Evolutionary conservation across 2,329 filamentous ascomycete species (phyloP), one percentile per base, ranked within the genome.

Genomic region (Colletotrichum agaves): DNA sequence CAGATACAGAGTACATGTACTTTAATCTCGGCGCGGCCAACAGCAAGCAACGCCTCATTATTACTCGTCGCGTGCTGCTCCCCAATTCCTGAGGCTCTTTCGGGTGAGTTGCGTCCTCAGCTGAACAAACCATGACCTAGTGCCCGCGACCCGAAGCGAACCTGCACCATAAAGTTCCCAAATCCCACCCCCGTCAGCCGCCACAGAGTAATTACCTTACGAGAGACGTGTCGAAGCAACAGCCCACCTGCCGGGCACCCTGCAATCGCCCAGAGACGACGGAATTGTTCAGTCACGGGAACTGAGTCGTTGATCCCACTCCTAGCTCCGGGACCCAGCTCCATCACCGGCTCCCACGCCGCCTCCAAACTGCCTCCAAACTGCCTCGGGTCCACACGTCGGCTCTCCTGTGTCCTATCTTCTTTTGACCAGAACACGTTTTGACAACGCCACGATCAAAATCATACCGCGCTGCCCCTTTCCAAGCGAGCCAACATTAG

Each of bases 261-360:
- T n/a, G 23, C 23, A 27, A 4, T 6, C 21, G 21, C 21, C 19
- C 10, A 46, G 33, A 43, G 27, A 19, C 23, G 31, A 15, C 19
- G 5, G 12, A 17, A 50, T 23, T 27, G 27, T n/a, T 19, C 33
- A 64, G 61, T 67, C 61, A 64, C 64, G 53, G 33, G 64, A 53
- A 58, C 43, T 50, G 47, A 23, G 33, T 53, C 55, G 64, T 64
- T 43, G 46, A 67, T 67, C 61, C 39, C 61, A 64, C 53, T 50
- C 55, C 43, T 44, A 57, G 49, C 52, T 67, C 31, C n/a, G n/a
- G n/a, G n/a, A n/a, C 50, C 46, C 35, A 39, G 17, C 46, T 64
- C 41, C 47, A 33, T 17, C 5, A 3, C 27, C 52, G 21, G 19
- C 62, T 61, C 43, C 52, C n/a, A 41, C 52, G 15, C 53, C 17